Base-by-base conservation (phyloP, 306 rosid species). In the Crataegus laevigata region DNA sequence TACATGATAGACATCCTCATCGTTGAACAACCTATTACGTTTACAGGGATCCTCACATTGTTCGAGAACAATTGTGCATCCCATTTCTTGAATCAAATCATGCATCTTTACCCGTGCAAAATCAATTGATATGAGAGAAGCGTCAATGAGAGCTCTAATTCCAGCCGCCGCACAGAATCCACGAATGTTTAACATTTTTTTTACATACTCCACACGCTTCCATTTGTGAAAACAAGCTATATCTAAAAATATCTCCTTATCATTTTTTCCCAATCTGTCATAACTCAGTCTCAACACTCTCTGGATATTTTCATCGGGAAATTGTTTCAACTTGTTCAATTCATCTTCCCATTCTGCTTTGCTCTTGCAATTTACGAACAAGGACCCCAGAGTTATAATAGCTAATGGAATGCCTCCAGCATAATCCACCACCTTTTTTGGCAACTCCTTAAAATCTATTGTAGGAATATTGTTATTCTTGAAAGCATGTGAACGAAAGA, bases 51-150 rank as follows among this genome's bases (percentile, higher is more conserved):
- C 50, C 3, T 43, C 3, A 11, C 50, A 51, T 55, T 55, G 61
- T 9, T n/a, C 6, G 5, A 0, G 5, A 55, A 22, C 61, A 55
- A 55, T 55, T 43, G 5, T 43, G 17, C 50, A 0, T 12, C 50
- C 50, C 50, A 43, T 43, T 12, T 43, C 50, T 43, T 43, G 1
- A 0, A 43, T 13, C 17, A 43, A 15, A 43, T 43, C 51, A 55
- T 55, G 61, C 26, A 55, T 34, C 38, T 34, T 2, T 34, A 34
- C 0, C 0, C 0, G 0, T 4, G 1, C 0, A 1, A 2, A 32
- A 32, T 32, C 7, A 32, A 32, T 34, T 55, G 61, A 55, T 55
- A 55, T n/a, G 59, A 18, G 11, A 52, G 24, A 52, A 1, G 1
- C 2, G 2, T 52, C 25, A 3, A 52, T 19, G 59, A 52, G 59